A percentile compares a stretch with the other conserved stretches of the same genome.
These are phyloP conservation scores for Sclerotiophoma versabilis DNA, from an alignment of 2,329 filamentous ascomycete species.

Conservation along the genomic window DNA sequence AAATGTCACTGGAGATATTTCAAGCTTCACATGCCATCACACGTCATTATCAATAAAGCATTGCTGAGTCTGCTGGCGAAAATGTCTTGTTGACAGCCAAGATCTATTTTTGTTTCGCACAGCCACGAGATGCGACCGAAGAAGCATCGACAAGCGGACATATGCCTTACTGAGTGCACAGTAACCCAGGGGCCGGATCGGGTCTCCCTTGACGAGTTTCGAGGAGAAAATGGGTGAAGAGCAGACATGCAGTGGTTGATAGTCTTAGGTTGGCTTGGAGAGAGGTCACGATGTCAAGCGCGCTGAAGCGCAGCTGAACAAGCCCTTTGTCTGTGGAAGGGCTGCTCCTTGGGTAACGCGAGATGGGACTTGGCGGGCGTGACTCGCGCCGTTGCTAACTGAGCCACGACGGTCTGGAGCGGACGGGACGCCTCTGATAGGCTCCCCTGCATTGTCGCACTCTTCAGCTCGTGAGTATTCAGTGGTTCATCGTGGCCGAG, in stretches of 20 bases:
- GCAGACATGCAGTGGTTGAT: neutral
- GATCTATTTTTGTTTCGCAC: conserved; percentile 19
- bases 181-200: conserved; percentile 10
- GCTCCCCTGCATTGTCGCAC: conserved; percentile 25
- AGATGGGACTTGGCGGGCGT: conserved; percentile 11
- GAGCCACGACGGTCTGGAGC: conserved; percentile 22
- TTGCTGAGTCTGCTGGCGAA: conserved; percentile 11
- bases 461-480: conserved; percentile 29
- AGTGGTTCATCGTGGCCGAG: conserved; percentile 24
- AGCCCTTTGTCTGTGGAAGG: conserved; percentile 2
- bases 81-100: conserved; percentile 16
- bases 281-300: neutral
- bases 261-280: neutral
- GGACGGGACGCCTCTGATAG: conserved; percentile 22
- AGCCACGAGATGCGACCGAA: conserved; percentile 18
- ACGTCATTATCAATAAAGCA: conserved; percentile 12
- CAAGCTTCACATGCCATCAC: conserved; percentile 9
- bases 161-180: conserved; percentile 4
- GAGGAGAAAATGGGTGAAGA: neutral
- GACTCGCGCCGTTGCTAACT: conserved; percentile 8
- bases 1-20: neutral
- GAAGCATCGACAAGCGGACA: conserved; percentile 12
- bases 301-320: conserved; percentile 4
- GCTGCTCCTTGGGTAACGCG: conserved; percentile 12
- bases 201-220: neutral